phyloP scores from a whole-genome alignment of 805 yeast species.

The Saccharomycopsis fermentans region DNA sequence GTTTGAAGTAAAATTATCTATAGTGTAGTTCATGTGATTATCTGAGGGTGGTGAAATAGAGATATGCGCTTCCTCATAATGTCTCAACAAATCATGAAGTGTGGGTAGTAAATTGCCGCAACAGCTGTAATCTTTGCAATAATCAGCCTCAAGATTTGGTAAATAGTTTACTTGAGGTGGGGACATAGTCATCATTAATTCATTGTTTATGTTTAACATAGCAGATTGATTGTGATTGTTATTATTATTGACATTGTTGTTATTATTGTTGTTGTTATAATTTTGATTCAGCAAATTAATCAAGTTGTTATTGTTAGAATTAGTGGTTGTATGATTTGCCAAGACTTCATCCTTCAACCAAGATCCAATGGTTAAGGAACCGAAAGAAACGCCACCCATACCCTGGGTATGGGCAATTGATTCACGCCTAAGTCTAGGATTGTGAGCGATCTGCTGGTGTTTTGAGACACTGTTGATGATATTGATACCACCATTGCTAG shows the following conservation, averaged over 20 bases:
- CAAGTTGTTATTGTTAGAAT: constrained; percentile 15
- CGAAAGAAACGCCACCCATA: constrained; percentile 97
- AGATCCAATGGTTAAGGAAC: constrained; percentile 86
- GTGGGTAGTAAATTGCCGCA: constrained; percentile 92
- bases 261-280: not conserved
- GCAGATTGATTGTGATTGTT: constrained; percentile 17
- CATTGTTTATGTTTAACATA: constrained; percentile 19
- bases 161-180: constrained; percentile 71
- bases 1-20: constrained; percentile 1
- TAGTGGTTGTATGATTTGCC: constrained; percentile 31
- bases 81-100: constrained; percentile 83
- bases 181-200: constrained; percentile 34
- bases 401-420: constrained; percentile 94
- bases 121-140: constrained; percentile 93
- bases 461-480: constrained; percentile 14
- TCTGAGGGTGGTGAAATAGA: constrained; percentile 42
- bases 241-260: not conserved
- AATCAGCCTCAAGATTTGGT: constrained; percentile 89
- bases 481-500: constrained; percentile 19
- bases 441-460: constrained; percentile 15
- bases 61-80: constrained; percentile 94
- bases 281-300: not conserved
- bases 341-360: constrained; percentile 93
- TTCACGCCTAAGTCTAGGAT: constrained; percentile 65
- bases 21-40: constrained; percentile 18